These are phyloP conservation scores for Moringa oleifera DNA, from an alignment of 345 rosid species.

Conservation along the genomic window DNA sequence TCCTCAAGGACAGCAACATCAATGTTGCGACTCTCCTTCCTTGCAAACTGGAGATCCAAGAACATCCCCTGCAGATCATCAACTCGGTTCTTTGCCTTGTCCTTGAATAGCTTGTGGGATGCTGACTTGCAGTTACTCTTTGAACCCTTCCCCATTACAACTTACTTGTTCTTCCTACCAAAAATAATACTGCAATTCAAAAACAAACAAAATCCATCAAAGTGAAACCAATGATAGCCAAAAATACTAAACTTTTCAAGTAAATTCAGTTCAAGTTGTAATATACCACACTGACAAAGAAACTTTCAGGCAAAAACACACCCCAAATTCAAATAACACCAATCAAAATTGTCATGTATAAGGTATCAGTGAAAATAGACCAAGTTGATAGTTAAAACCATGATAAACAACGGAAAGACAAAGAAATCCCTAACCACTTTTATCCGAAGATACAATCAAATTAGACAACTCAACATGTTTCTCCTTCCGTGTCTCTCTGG, in stretches of 20 bases:
- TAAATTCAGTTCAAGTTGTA: no score
- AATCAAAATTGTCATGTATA: background rate
- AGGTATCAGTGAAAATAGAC: background rate
- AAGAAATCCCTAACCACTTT: background rate
- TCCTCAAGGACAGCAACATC: conserved; percentile 87
- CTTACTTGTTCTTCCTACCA: conserved; percentile 15
- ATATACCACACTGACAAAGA: background rate
- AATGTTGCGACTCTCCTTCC: conserved; percentile 72
- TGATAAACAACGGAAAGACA: background rate
- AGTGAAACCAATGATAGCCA: background rate
- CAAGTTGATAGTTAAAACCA: background rate
- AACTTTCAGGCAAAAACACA: background rate
- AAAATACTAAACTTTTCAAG: no score
- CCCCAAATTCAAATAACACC: conserved; percentile 14
- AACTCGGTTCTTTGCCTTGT: conserved; percentile 91
- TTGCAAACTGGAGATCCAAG: conserved; percentile 83
- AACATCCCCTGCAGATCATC: conserved; percentile 95
- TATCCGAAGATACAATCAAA: background rate
- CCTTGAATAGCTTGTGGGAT: conserved; percentile 92
- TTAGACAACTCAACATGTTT: no score
- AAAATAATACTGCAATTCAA: conserved; percentile 21
- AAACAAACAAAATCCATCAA: conserved; percentile 6
- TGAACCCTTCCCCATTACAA: conserved; percentile 72
- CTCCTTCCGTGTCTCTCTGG: background rate
- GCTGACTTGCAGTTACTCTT: conserved; percentile 87